Percentiles rank a stretch among this genome's conserved stretches.
Evolutionary conservation across 257 asterid genomes (phyloP).

Genomic region (Ocimum tenuiflorum): DNA sequence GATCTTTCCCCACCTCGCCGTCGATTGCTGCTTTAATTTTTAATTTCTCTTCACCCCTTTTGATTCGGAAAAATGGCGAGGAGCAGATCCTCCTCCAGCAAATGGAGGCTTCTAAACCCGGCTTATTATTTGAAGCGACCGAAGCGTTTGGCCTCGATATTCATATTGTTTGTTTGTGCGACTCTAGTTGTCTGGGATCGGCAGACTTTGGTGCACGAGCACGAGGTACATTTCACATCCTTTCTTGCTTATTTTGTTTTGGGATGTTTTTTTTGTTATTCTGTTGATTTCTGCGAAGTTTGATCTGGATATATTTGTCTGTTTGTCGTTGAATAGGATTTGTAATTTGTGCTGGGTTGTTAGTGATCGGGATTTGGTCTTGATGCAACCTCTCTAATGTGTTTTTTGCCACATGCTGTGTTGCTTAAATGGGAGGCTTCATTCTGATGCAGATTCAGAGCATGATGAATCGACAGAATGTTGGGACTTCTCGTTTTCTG

Average conservation of each 20-base stretch:
- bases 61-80: constrained; percentile 49
- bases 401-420: neutral
- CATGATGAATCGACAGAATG: neutral
- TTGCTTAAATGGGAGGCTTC: neutral
- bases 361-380: neutral
- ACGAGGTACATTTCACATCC: constrained; percentile 47
- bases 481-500: neutral
- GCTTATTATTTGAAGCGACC: constrained; percentile 91
- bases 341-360: constrained; percentile 1
- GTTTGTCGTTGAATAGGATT: neutral
- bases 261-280: neutral
- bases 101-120: constrained; percentile 66
- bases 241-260: neutral
- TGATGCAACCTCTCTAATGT: neutral
- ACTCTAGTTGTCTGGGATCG: constrained; percentile 88
- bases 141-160: constrained; percentile 70
- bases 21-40: neutral
- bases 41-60: neutral
- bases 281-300: neutral
- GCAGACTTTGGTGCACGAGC: constrained; percentile 81
- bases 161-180: constrained; percentile 51
- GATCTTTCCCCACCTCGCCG: constrained; percentile 10
- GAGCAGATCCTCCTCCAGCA: constrained; percentile 71
- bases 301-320: constrained; percentile 8
- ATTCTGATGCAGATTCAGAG: neutral